Conservation (phyloP, 768 basidiomycete species). For the Amanita brunnescens region DNA sequence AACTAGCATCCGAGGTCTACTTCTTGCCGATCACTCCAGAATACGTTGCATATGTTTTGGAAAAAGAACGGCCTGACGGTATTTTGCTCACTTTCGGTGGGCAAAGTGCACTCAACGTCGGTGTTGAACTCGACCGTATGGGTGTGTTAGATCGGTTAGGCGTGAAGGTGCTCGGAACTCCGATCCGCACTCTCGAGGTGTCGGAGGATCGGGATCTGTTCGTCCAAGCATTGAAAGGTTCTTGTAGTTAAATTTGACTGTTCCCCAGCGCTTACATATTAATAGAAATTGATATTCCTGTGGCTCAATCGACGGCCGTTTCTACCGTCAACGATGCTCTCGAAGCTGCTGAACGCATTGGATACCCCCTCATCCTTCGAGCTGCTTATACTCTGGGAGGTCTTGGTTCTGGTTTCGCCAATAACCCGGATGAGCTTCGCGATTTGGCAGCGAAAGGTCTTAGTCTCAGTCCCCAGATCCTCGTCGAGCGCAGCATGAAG, state of each 20-base stretch:
- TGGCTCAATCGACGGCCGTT: constrained; percentile 91
- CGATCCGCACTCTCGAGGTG: constrained; percentile 88
- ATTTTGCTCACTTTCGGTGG: constrained; percentile 97
- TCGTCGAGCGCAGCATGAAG: constrained; percentile 97
- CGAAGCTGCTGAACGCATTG: constrained; percentile 82
- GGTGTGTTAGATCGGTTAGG: constrained; percentile 89
- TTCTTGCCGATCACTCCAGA: constrained; percentile 95
- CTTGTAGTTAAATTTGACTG: constrained; percentile 15
- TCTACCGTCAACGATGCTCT: constrained; percentile 93
- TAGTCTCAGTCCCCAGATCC: constrained; percentile 86
- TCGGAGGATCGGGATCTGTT: constrained; percentile 97
- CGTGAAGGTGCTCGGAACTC: constrained; percentile 90
- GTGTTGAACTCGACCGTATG: constrained; percentile 95
- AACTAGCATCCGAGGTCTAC: constrained; percentile 94
- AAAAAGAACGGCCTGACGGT: constrained; percentile 97
- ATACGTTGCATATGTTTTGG: constrained; percentile 97
- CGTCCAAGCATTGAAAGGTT: constrained; percentile 92
- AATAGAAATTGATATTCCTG: constrained; percentile 92
- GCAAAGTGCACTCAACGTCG: constrained; percentile 96
- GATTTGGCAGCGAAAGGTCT: constrained; percentile 91
- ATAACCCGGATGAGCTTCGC: constrained; percentile 88
- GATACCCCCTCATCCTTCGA: constrained; percentile 96
- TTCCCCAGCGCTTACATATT: not conserved
- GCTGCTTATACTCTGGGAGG: constrained; percentile 97
- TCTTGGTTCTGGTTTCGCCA: constrained; percentile 95